Percentiles rank a stretch among this genome's conserved stretches.
These are phyloP conservation scores for Seminavis robusta DNA, from an alignment of 108 stramenopile genomes.

Conservation along the genomic window DNA sequence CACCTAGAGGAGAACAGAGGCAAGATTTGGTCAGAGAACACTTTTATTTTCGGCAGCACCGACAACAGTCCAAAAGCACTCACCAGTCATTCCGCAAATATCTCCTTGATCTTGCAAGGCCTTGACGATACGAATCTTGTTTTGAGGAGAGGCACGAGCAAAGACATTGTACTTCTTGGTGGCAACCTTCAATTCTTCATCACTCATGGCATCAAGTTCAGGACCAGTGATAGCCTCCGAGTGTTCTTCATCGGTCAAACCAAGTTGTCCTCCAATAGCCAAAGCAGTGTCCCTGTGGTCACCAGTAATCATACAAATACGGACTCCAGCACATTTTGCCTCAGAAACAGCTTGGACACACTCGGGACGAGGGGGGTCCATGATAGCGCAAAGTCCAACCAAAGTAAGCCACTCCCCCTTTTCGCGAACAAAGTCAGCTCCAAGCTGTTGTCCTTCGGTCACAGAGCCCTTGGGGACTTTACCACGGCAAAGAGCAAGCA, in stretches of 20 bases:
- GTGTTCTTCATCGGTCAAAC: conserved; percentile 71
- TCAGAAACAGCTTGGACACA: conserved; percentile 78
- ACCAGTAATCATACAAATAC: conserved; percentile 97
- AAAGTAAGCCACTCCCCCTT: conserved; percentile 70
- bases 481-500: conserved; percentile 73
- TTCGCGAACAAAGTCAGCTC: conserved; percentile 67
- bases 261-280: conserved; percentile 71
- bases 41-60: no score
- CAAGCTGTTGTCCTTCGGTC: conserved; percentile 57
- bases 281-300: no score
- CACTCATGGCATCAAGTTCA: conserved; percentile 77
- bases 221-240: conserved; percentile 72
- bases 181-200: conserved; percentile 61
- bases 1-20: no score
- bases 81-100: conserved; percentile 95
- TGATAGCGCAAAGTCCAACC: conserved; percentile 91
- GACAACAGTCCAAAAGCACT: no score
- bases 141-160: conserved; percentile 84
- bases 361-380: conserved; percentile 93
- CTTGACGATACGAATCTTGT: conserved; percentile 91
- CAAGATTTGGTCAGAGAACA: no score
- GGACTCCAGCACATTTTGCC: conserved; percentile 85
- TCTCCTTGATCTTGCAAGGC: conserved; percentile 86
- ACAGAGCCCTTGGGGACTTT: conserved; percentile 54
- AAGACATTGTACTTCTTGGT: conserved; percentile 82